Base-by-base conservation (phyloP, 208 protist genomes). In the Leishmania guyanensis region DNA sequence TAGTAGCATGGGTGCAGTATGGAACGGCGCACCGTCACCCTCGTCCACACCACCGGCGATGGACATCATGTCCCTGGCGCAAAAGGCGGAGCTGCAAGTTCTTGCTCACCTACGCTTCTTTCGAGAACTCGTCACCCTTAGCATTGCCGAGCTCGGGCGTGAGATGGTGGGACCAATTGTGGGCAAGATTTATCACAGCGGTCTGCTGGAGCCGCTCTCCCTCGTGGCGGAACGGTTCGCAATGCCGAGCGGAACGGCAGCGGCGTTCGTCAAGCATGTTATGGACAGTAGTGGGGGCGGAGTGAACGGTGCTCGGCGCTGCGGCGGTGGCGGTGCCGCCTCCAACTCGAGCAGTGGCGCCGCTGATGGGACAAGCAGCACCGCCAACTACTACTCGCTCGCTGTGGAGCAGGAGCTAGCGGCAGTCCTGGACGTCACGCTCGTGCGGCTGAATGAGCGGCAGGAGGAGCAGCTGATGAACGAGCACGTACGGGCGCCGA, bases 381-480 rank as follows among this genome's bases (percentile, higher is more conserved):
- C 51, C 46, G 70, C 77, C 8, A 86, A 81, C 72, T 88, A 77
- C 80, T 96, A 94, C 86, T 92, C 89, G 8, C 78, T 74, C 12
- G 79, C 82, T 6, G 84, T 96, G 50, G 89, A 94, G 81, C 60
- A 84, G 62, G 91, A 96, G 77, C 87, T 96, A 39, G 77, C 85
- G 26, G 64, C 79, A 62, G 54, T 96, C 53, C 83, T 96, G 29
- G 89, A 94, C 72, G 84, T 78, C 60, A 92, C 90, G 17, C 76
- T 96, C 0, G 86, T 94, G n/a, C 89, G 91, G 39, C 84, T 96
- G 56, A 94, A 96, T 72, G 91, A 94, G 77, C 86, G 87, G 12
- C 91, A 94, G 85, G 89, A 93, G 76, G 91, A 93, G 84, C 84
- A 86, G 58, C 80, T 94, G 54, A 93, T 93, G 90, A 94, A 93